Base-by-base conservation (phyloP, 768 basidiomycete genomes). In the Lentinula detonsa region DNA sequence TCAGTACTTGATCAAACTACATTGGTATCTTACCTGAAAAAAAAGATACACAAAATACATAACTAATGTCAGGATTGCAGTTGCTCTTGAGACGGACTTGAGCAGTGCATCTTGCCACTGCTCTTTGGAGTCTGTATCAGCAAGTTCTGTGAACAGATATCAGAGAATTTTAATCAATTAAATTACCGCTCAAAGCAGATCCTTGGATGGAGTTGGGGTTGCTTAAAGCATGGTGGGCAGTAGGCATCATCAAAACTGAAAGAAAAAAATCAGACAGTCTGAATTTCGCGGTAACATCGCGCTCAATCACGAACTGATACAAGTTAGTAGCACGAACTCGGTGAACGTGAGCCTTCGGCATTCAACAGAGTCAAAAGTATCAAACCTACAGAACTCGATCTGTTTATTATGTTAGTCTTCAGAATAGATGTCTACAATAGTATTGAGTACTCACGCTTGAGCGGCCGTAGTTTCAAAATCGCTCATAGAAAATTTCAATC, bases 381-480 rank as follows among this genome's bases (percentile, higher is more conserved):
- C 55, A 54, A 52, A 68, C 73, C 59, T 70, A 81, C 79, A 62
- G 79, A 83, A 61, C 78, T 78, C 59, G 80, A 80, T 63, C 80
- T 83, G 63, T 31, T 54, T 63, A 23, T 28, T 21, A 3, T 57
- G 15, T 1, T 23, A 23, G 23, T 23, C 23, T 23, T 23, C 23
- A 23, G 23, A 23, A 23, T 23, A 23, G 23, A 23, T 23, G 23
- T 23, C 23, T 23, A 23, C 23, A 23, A 23, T 23, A 23, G 23
- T 23, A 23, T 23, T 23, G 11, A n/a, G 33, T 7, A 79, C 87
- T 69, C 66, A 91, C 85, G 92, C 85, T 76, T 95, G 94, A 37
- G 94, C 93, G 39, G 91, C 93, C 13, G 90, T 93, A 28, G 81
- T 80, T 64, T 88, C 83, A 75, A 98, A 98, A 39, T 74, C 73